Percentiles rank a stretch among this genome's conserved stretches.
Conservation (phyloP, 2,329 filamentous ascomycete genomes). For the Volutella citrinella region DNA sequence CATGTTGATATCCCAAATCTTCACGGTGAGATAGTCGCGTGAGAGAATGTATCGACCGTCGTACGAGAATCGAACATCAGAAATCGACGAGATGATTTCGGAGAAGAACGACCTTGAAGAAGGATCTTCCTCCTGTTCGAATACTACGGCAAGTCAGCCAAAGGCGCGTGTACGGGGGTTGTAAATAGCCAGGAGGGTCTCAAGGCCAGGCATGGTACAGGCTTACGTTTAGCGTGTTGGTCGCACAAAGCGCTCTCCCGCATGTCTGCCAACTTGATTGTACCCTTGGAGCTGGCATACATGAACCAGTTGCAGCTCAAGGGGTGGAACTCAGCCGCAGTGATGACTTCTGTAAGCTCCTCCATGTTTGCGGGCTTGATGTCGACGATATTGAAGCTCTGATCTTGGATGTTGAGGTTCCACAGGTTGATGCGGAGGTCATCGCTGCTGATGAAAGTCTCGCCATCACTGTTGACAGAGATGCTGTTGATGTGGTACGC, state of each 20-base stretch:
- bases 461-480: slow-evolving; percentile 98
- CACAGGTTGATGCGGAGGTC: slow-evolving; percentile 97
- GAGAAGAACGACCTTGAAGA: slow-evolving; percentile 98
- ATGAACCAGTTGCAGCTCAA: slow-evolving; percentile 99
- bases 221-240: slow-evolving; percentile 72
- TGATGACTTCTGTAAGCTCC: slow-evolving; percentile 97
- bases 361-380: slow-evolving; percentile 99
- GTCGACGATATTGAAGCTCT: slow-evolving; percentile 99
- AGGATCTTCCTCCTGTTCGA: slow-evolving; percentile 97
- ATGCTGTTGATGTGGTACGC: slow-evolving; percentile 99
- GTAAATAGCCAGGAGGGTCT: not conserved
- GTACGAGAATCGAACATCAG: slow-evolving; percentile 94
- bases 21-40: slow-evolving; percentile 95
- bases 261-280: slow-evolving; percentile 99
- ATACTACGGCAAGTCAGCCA: slow-evolving; percentile 59
- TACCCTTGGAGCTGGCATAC: slow-evolving; percentile 98
- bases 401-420: slow-evolving; percentile 99
- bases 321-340: slow-evolving; percentile 95
- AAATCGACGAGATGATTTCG: slow-evolving; percentile 99
- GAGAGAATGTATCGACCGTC: slow-evolving; percentile 97
- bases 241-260: slow-evolving; percentile 94
- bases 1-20: slow-evolving; percentile 99
- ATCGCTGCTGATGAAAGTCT: slow-evolving; percentile 99
- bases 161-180: not conserved
- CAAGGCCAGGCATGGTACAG: not conserved